These are phyloP conservation scores for Adansonia digitata DNA, from an alignment of 345 rosid species.

Conservation along the genomic window DNA sequence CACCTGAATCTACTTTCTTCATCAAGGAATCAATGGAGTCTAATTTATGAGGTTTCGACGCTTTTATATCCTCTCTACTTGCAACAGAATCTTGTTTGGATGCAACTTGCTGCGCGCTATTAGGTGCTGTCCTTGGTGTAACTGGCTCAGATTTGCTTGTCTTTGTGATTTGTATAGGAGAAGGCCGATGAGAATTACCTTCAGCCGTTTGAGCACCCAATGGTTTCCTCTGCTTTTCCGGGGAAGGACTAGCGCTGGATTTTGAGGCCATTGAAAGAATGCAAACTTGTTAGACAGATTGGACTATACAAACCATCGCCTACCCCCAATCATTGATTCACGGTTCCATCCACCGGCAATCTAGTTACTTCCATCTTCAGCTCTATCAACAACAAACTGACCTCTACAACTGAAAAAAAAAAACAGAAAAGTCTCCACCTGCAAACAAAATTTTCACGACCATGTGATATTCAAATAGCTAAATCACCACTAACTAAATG, in stretches of 20 bases:
- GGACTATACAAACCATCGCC: conserved; percentile 28
- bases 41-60: conserved; percentile 14
- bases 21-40: conserved; percentile 32
- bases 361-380: conserved; percentile 22
- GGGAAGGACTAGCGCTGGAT: conserved; percentile 34
- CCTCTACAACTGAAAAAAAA: conserved; percentile 19
- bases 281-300: conserved; percentile 18
- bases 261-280: conserved; percentile 53
- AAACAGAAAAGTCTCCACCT: conserved; percentile 12
- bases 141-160: conserved; percentile 32
- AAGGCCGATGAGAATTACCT: conserved; percentile 26
- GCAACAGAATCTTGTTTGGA: conserved; percentile 22
- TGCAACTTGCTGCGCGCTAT: conserved; percentile 17
- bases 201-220: conserved; percentile 25
- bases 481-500: neutral
- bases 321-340: conserved; percentile 17
- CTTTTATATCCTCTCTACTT: conserved; percentile 20
- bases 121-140: conserved; percentile 22
- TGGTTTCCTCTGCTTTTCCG: conserved; percentile 34
- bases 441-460: neutral
- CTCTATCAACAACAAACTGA: conserved; percentile 15
- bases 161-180: conserved; percentile 32
- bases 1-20: conserved; percentile 45
- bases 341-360: conserved; percentile 17
- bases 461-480: neutral